A percentile compares a stretch with the other conserved stretches of the same genome.
Conservation (phyloP, 306 rosid species). For the Quercus ilex region DNA sequence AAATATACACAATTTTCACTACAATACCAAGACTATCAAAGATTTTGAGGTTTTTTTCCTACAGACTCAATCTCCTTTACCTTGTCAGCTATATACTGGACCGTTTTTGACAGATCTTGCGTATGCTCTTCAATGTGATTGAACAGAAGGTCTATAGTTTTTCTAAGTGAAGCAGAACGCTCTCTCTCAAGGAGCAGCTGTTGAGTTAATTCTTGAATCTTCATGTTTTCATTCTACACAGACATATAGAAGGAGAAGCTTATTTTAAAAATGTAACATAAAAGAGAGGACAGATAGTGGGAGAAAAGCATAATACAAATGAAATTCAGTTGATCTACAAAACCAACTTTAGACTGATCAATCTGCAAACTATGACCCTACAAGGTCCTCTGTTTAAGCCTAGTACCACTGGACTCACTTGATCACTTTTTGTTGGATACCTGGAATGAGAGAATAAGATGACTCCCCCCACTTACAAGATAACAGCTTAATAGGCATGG, state of each 20-base stretch:
- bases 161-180: constrained; percentile 35
- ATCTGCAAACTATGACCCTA: background rate
- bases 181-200: constrained; percentile 34
- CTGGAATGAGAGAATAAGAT: background rate
- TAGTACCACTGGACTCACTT: background rate
- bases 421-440: background rate
- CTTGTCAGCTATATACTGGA: constrained; percentile 15
- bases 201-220: constrained; percentile 26
- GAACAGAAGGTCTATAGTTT: constrained; percentile 28
- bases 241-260: background rate
- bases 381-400: background rate
- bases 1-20: constrained; percentile 5
- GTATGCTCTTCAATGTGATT: constrained; percentile 32
- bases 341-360: background rate
- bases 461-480: background rate
- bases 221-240: constrained; percentile 20
- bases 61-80: constrained; percentile 29
- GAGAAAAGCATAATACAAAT: background rate
- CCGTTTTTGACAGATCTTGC: constrained; percentile 23
- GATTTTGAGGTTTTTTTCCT: constrained; percentile 8
- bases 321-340: background rate
- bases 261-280: background rate
- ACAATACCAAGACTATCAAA: background rate
- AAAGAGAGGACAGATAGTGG: background rate
- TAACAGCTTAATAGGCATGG: background rate